phyloP scores from a whole-genome alignment of 768 basidiomycete genomes.

The Hydnomerulius pinastri region DNA sequence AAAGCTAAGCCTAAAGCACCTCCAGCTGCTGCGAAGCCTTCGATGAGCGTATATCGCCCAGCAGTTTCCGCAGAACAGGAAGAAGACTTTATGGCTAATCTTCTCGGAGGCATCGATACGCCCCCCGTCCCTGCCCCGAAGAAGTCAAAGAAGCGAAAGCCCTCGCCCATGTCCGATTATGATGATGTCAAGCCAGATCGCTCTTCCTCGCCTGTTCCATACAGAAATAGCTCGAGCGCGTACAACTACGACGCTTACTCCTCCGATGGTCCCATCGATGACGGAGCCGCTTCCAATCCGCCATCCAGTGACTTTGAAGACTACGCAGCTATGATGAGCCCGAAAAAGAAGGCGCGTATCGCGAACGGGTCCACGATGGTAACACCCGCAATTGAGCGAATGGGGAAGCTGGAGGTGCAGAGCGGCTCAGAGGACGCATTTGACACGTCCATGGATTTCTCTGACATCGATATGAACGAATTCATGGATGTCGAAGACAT shows the following conservation, averaged over 20 bases:
- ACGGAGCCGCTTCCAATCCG: constrained; percentile 18
- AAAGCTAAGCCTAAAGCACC: constrained; percentile 47
- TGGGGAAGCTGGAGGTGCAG: constrained; percentile 61
- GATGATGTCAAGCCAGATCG: constrained; percentile 27
- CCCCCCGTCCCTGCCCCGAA: constrained; percentile 38
- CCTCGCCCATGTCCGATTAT: constrained; percentile 48
- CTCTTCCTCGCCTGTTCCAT: constrained; percentile 44
- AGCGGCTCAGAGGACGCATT: constrained; percentile 51
- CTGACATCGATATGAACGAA: constrained; percentile 59
- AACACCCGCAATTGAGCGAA: constrained; percentile 56
- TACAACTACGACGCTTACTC: constrained; percentile 41
- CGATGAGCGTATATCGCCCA: constrained; percentile 81
- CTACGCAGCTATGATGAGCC: constrained; percentile 50
- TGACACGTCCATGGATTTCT: constrained; percentile 50
- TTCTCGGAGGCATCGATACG: constrained; percentile 74
- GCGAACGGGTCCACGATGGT: constrained; percentile 43
- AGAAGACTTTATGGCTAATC: constrained; percentile 82
- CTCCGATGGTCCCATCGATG: constrained; percentile 32
- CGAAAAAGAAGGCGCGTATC: constrained; percentile 62
- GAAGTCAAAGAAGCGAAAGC: constrained; percentile 67
- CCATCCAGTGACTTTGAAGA: constrained; percentile 60
- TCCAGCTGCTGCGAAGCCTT: constrained; percentile 52
- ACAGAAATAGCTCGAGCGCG: constrained; percentile 28
- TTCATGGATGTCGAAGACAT: constrained; percentile 63
- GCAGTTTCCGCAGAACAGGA: constrained; percentile 78